Base-by-base conservation (phyloP, 148 eudicot species). In the Chenopodium quinoa region DNA sequence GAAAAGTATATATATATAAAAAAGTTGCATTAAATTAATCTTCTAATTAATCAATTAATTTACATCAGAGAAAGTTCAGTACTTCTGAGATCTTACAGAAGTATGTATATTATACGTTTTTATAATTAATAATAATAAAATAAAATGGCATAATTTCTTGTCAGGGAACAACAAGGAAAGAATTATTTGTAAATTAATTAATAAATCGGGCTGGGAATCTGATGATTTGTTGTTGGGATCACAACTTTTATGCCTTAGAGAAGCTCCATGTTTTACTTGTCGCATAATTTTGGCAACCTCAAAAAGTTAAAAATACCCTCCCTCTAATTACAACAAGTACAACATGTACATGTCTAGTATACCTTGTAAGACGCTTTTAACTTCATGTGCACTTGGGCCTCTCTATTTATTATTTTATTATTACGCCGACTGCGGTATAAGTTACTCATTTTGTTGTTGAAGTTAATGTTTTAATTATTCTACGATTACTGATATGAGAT, bases 221-320 rank as follows among this genome's bases (percentile, higher is more conserved):
- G 76, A 82, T 77, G 80, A 70, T 82, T 68, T 75, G 44, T 76
- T 82, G 68, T 82, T 82, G 84, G 84, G 84, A 76, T 82, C 84
- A 82, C 84, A 76, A 76, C 75, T 76, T 82, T 82, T 76, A 76
- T 82, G 75, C 80, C 62, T 76, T 70, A 76, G 71, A 56, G 69
- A 75, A 75, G 20, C 80, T 76, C 71, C 75, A 81, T 81, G 83
- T 76, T 82, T 82, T 69, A 76, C 69, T 82, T 76, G 84, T 68
- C 80, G 68, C 84, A 68, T 76, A 75, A 82, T 82, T 75, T 76
- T 69, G 80, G 76, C 64, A 52, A 76, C 67, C 75, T 75, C 44
- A 50, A 75, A 64, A 75, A 37, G 23, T 67, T 54, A 12, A 27
- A 40, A 27, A 25, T 48, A 19, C 20, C 71, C 46, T 12, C 46